Evolutionary conservation across 2,329 filamentous ascomycete species (phyloP), one percentile per base, ranked within the genome.

Genomic region (Peltaster fructicola): DNA sequence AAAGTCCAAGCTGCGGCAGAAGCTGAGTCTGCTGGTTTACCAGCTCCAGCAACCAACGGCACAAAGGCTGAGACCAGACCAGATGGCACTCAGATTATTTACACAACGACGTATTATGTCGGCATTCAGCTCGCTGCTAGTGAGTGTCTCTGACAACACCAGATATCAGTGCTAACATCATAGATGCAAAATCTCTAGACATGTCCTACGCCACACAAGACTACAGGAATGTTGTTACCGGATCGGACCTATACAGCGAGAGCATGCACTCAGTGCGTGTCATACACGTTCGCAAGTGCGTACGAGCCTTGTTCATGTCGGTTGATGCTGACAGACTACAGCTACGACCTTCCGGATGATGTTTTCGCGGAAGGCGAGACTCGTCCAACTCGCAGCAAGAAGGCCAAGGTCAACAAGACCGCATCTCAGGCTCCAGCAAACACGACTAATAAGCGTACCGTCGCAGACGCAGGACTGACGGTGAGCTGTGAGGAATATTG

Each of bases 71-170:
- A 48, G 19, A 40, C 44, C 14, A 50, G 50, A 19, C 48, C 43
- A 14, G 48, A 56, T 14, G 52, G 56, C 31, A 51, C 54, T 16
- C 52, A 54, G 26, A 62, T 59, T 22, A 54, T 95, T 14, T 91
- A 79, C 47, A 95, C 85, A 0, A 82, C 81, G 13, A 93, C 84
- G 1, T 85, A 84, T 50, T 98, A 95, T 47, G 81, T 98, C 44
- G 88, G 88, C 17, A 62, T 95, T 23, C 76, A 85, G 40, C 55
- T 93, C 27, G 63, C 64, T 17, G 66, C 73, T n/a, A n/a, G n/a
- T n/a, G n/a, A n/a, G n/a, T n/a, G n/a, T n/a, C n/a, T n/a, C 58
- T n/a, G n/a, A n/a, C n/a, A n/a, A n/a, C n/a, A n/a, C n/a, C n/a
- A n/a, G n/a, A n/a, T n/a, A n/a, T n/a, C n/a, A n/a, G n/a, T n/a